Evolutionary conservation across 768 basidiomycete genomes (phyloP), one percentile per base, ranked within the genome.

Genomic region (Boletus huronensis): DNA sequence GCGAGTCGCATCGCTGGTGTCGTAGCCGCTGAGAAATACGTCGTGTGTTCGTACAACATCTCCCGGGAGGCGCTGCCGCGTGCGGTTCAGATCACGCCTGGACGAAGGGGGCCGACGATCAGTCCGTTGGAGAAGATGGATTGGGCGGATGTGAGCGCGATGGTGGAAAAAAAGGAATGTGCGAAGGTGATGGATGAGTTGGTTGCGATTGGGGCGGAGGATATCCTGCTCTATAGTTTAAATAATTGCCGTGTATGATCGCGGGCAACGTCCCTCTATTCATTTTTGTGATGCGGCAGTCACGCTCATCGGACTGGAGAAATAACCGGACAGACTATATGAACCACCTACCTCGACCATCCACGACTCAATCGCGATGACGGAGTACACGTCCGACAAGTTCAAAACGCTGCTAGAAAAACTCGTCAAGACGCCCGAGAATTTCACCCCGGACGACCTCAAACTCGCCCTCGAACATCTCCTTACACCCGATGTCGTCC

Each of bases 41-140:
- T 95, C 46, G 76, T 94, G 4, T 93, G 93, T 69, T 87, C 93
- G 64, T 99, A 96, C 78, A 98, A 99, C 72, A 77, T 98, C 59
- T 70, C 74, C n/a, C 81, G 92, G 13, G 77, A 77, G 39, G 74
- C 74, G 28, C 77, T 99, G 11, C 61, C 76, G 13, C 75, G 72
- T 3, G 94, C 91, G 1, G 79, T 82, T 0, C 61, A 64, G 23
- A 75, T 98, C 68, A 95, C 96, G 0, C 97, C 96, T 0, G 97
- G 97, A 5, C 78, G 94, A 44, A 76, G 89, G 54, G 94, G 91
- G 2, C 88, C 97, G 19, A 97, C 97, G 5, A 79, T 99, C 60
- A 85, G 84, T 56, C 84, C 87, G 6, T 70, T 98, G 29, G 97
- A 98, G 53, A 79, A 86, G 53, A 79, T 83, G 16, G 82, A 81